A percentile compares a stretch with the other conserved stretches of the same genome.
phyloP scores from a whole-genome alignment of 2,329 filamentous ascomycete species.

The Myriosclerotinia curreyana region DNA sequence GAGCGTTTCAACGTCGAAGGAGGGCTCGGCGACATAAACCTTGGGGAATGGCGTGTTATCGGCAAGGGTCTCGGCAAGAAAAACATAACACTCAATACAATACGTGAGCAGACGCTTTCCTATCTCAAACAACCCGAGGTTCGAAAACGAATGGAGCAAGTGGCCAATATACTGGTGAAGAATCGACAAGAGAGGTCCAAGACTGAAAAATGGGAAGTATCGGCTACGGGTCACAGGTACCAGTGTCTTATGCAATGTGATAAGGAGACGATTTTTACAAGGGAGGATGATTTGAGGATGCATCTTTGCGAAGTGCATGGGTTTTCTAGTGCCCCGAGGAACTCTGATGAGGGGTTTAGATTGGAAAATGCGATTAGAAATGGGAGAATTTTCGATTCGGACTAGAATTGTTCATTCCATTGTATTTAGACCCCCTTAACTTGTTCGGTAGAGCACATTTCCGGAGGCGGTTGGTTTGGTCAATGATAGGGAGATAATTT shows the following conservation, averaged over 20 bases:
- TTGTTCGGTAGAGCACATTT: neutral
- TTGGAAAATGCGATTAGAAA: neutral
- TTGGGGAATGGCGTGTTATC: constrained; percentile 3
- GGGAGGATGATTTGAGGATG: neutral
- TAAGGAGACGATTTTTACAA: neutral
- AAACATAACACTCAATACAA: neutral
- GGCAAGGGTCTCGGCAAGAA: neutral
- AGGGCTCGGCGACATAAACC: neutral
- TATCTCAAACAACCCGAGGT: neutral
- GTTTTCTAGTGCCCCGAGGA: neutral
- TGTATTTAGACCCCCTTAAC: neutral
- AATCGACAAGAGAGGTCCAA: constrained; percentile 8
- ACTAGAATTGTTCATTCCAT: neutral
- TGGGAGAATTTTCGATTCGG: neutral
- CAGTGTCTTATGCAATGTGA: neutral
- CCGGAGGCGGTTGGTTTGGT: neutral
- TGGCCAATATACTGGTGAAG: neutral
- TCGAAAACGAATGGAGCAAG: neutral
- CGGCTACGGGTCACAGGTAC: neutral
- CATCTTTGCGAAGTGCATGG: constrained; percentile 1
- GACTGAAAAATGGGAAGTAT: neutral
- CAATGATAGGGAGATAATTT: neutral
- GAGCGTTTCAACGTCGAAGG: constrained; percentile 2
- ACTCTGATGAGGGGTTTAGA: neutral
- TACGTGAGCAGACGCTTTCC: neutral